Conservation (phyloP, 2,329 filamentous ascomycete species). For the Fusarium sp. region DNA sequence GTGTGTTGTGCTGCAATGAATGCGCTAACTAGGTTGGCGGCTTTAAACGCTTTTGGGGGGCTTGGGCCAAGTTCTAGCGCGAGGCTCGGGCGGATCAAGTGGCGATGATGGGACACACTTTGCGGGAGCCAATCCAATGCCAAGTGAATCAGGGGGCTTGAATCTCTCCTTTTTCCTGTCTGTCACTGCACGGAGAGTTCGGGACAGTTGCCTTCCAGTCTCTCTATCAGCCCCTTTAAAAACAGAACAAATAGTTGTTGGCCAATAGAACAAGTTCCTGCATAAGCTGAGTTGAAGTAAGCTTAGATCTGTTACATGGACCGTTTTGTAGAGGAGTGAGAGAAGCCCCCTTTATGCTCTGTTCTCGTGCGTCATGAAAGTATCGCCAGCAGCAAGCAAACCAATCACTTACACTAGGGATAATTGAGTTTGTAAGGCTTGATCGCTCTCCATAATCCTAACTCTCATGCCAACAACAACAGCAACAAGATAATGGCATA, state of each 20-base stretch:
- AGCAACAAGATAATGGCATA: too few relatives aligned
- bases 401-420: neutral
- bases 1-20: conserved; percentile 3
- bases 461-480: neutral
- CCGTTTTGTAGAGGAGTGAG: neutral
- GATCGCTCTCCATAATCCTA: neutral
- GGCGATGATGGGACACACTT: conserved; percentile 11
- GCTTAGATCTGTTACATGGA: conserved; percentile 17
- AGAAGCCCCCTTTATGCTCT: conserved; percentile 6
- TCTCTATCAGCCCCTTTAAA: conserved; percentile 19
- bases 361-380: conserved; percentile 10
- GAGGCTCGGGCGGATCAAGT: conserved; percentile 15
- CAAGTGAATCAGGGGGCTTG: conserved; percentile 34
- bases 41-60: conserved; percentile 29
- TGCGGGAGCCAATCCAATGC: conserved; percentile 15
- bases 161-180: conserved; percentile 16
- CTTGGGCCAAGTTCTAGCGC: conserved; percentile 1
- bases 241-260: neutral
- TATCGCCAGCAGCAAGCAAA: neutral
- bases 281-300: neutral
- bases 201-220: neutral
- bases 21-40: conserved; percentile 12
- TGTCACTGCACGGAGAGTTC: neutral
- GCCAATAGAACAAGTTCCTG: conserved; percentile 17
- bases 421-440: conserved; percentile 9